A percentile compares a stretch with the other conserved stretches of the same genome.
phyloP scores from a whole-genome alignment of 768 basidiomycete genomes.

The Mycena rosella region DNA sequence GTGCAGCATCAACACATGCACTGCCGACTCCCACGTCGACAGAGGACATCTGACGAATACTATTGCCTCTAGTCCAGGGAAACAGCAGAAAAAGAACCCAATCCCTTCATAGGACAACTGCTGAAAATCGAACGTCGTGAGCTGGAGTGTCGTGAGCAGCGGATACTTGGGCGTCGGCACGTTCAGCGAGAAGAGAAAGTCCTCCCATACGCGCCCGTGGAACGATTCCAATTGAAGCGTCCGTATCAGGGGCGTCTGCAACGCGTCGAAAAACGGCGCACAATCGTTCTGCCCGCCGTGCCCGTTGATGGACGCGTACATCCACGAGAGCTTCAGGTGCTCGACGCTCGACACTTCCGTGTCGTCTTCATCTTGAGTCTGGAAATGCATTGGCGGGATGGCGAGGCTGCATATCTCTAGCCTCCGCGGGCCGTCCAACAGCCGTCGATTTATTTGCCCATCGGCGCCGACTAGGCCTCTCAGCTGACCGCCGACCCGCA shows the following conservation, averaged over 20 bases:
- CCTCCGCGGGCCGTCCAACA: constrained; percentile 11
- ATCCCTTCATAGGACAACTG: neutral
- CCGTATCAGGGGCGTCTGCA: constrained; percentile 23
- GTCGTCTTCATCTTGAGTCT: constrained; percentile 3
- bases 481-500: constrained; percentile 17
- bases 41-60: neutral
- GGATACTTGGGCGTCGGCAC: constrained; percentile 18
- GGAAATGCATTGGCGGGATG: constrained; percentile 31
- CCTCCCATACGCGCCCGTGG: constrained; percentile 24
- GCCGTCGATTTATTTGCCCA: constrained; percentile 15
- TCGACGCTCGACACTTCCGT: neutral
- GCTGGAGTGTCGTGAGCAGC: constrained; percentile 3
- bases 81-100: constrained; percentile 11
- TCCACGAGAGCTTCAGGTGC: constrained; percentile 16
- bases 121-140: constrained; percentile 21
- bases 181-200: constrained; percentile 25
- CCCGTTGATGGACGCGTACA: constrained; percentile 13
- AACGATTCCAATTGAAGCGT: constrained; percentile 27
- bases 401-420: constrained; percentile 19
- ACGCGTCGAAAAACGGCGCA: constrained; percentile 31
- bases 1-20: constrained; percentile 22
- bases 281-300: constrained; percentile 27
- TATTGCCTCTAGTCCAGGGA: constrained; percentile 17
- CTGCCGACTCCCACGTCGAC: constrained; percentile 15
- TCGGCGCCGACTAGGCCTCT: constrained; percentile 3